Evolutionary conservation across 2,329 filamentous ascomycete species (phyloP).

Genomic region (Colletotrichum caudatum): DNA sequence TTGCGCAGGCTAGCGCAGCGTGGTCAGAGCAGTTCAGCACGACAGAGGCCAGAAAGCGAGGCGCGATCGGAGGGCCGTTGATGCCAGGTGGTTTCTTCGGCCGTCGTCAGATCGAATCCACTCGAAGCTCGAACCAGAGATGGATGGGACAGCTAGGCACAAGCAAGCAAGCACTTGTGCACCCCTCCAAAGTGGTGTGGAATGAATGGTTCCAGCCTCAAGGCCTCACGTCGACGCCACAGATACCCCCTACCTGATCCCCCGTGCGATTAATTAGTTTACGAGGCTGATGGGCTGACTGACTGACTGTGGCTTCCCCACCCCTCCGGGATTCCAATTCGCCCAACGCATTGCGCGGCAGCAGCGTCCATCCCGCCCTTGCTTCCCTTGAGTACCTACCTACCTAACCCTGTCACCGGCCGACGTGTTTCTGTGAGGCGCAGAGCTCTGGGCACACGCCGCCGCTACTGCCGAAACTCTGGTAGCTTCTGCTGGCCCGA

Average conservation of each 20-base stretch:
- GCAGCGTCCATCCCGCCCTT: conserved; percentile 9
- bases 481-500: conserved; percentile 27
- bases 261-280: conserved; percentile 10
- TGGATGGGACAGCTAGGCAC: background rate
- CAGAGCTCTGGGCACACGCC: conserved; percentile 41
- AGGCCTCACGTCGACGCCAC: conserved; percentile 20
- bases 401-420: conserved; percentile 27
- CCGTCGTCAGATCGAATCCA: conserved; percentile 31
- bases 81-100: conserved; percentile 41
- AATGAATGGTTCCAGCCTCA: conserved; percentile 29
- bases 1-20: background rate
- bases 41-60: conserved; percentile 7
- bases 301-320: conserved; percentile 32
- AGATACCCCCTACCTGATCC: background rate
- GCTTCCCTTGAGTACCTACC: conserved; percentile 8
- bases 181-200: conserved; percentile 12
- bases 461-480: conserved; percentile 30
- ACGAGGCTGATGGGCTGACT: conserved; percentile 38
- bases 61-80: conserved; percentile 15
- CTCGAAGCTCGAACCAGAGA: conserved; percentile 22
- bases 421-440: conserved; percentile 39
- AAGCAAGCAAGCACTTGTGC: conserved; percentile 3
- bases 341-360: conserved; percentile 11
- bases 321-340: conserved; percentile 14
- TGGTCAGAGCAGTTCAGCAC: conserved; percentile 4